phyloP scores from a whole-genome alignment of 1,139 yeast species.

The Yamadazyma kanchanaburiensis region DNA sequence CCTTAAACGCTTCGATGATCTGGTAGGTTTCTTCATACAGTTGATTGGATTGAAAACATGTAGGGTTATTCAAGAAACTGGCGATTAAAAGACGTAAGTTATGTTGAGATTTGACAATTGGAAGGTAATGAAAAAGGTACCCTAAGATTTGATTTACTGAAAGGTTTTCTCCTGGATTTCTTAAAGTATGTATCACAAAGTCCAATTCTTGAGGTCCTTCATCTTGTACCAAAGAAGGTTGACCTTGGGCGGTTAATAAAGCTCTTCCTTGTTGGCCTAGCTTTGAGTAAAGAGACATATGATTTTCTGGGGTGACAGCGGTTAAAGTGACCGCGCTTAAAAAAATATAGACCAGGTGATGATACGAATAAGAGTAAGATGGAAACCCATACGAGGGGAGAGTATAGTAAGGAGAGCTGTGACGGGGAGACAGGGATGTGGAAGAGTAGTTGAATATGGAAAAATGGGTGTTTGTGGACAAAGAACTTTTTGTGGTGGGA shows the following conservation, averaged over 20 bases:
- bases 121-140: constrained; percentile 57
- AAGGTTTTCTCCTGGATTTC: constrained; percentile 5
- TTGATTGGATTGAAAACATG: constrained; percentile 39
- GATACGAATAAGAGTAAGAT: too few species aligned
- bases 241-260: too few species aligned
- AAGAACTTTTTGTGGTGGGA: too few species aligned
- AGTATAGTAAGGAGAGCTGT: too few species aligned
- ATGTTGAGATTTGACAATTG: constrained; percentile 55
- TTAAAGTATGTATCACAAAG: constrained; percentile 29
- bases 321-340: too few species aligned
- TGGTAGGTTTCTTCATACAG: constrained; percentile 34
- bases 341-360: too few species aligned
- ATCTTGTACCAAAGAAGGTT: too few species aligned
- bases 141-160: constrained; percentile 42
- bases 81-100: constrained; percentile 52
- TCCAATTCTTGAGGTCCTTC: constrained; percentile 45
- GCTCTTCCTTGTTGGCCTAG: constrained; percentile 24
- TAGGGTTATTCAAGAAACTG: constrained; percentile 47
- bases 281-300: constrained; percentile 18
- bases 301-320: constrained; percentile 5
- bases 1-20: constrained; percentile 49
- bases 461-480: too few species aligned
- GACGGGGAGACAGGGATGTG: too few species aligned
- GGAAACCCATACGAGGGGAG: too few species aligned
- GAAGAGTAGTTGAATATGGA: too few species aligned